Evolutionary conservation across 2,329 filamentous ascomycete genomes (phyloP), one percentile per base, ranked within the genome.

Genomic region (Sporothrix globosa): DNA sequence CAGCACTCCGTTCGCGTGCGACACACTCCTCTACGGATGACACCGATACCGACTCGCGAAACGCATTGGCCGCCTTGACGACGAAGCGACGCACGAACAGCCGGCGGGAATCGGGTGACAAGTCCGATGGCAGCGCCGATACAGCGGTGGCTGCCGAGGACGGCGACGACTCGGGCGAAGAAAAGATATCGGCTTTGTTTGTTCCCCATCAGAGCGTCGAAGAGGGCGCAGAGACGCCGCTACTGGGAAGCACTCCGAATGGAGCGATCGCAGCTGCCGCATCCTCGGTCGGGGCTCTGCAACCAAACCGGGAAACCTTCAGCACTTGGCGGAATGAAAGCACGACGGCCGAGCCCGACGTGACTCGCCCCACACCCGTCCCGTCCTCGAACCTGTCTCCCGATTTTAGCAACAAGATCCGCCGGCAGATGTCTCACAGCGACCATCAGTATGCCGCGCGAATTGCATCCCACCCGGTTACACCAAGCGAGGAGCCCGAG

Each of bases 161-260:
- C 60, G 83, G 81, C 21, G 86, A 88, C 53, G 86, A 88, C 70
- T 93, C 91, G 17, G 90, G 92, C 71, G 89, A 92, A 77, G 92
- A 96, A 78, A 92, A 95, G 79, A 93, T 96, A 73, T 93, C 91
- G n/a, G 92, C 92, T 30, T 85, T 93, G 53, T 96, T 96, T 77
- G 84, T 93, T 63, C 92, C 92, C 54, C 92, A 95, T 81, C 89
- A 92, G 75, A 85, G 84, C 58, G 79, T 83, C 53, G 83, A 84
- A 65, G 78, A 81, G 67, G 78, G 80, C 73, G 75, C 80, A 68
- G 72, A 77, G 30, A 76, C 52, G n/a, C 58, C 72, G 1, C 69
- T 68, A 10, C 46, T 60, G 6, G 63, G 68, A 21, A 67, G 39
- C 39, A 10, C 70, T 0, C 52, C 73, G 4, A 63, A n/a, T 5